Base-by-base conservation (phyloP, 1,284 basidiomycete species). In the Fomitopsis betulina region DNA sequence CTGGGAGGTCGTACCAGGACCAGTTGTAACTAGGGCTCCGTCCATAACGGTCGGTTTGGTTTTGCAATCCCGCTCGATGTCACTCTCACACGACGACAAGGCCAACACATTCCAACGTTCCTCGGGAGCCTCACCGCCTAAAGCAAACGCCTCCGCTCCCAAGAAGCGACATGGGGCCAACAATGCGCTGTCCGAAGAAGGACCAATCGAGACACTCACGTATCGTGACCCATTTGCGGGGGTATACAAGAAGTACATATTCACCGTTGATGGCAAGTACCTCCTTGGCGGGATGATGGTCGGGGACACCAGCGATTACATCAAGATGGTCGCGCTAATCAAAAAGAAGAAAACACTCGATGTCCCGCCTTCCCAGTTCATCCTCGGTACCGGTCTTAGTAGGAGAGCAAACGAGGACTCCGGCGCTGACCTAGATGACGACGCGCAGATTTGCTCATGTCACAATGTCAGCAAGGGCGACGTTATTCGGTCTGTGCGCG, bases 231-330 rank as follows among this genome's bases (percentile, higher is more conserved):
- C 89, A 0, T 91, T 92, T 70, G 76, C 77, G 21, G 77, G 76
- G 3, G 80, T 82, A 9, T 90, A 90, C 75, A 91, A 91, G 71
- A 91, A 91, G 60, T 83, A 89, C 66, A 83, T 91, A 56, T 92
- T 92, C 68, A 87, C 81, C n/a, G 78, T 79, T 10, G 87, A 91
- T 67, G 89, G 89, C 19, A 86, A 86, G 69, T 81, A 88, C 63
- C 73, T 93, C 3, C 71, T 93, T 5, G 89, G 89, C 8, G 89
- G 89, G 2, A 91, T 91, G 82, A 90, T 92, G 88, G 83, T 92
- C 15, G 89, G 89, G 2, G 89, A 92, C 66, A 83, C 84, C 32
- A 78, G 77, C 47, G 86, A 90, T 68, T 92, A 83, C 64, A 80
- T 85, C 62, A 91, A 89, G 71, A 76, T 91, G 5, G 80, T 91